A percentile compares a stretch with the other conserved stretches of the same genome.
Conservation (phyloP, 1,284 basidiomycete genomes). For the Naganishia sp. region DNA sequence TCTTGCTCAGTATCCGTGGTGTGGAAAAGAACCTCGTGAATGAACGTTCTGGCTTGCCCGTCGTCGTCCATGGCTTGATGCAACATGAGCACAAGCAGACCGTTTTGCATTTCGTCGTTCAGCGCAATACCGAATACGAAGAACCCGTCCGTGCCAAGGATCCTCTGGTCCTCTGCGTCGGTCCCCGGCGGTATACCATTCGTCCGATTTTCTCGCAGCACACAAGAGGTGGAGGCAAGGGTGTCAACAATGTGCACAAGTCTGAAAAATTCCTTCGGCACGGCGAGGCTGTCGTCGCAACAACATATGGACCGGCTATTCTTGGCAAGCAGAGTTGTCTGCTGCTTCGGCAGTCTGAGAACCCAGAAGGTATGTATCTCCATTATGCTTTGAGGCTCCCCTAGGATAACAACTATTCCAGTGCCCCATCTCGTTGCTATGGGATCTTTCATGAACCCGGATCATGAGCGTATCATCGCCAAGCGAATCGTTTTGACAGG, state of each 20-base stretch:
- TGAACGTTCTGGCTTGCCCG: conserved; percentile 58
- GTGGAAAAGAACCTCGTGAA: conserved; percentile 62
- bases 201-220: conserved; percentile 92
- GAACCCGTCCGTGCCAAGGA: conserved; percentile 92
- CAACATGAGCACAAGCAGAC: conserved; percentile 97
- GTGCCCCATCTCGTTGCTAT: conserved; percentile 80
- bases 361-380: conserved; percentile 59
- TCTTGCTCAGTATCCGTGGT: conserved; percentile 70
- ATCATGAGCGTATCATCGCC: conserved; percentile 86
- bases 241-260: conserved; percentile 95
- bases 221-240: conserved; percentile 81
- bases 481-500: conserved; percentile 93
- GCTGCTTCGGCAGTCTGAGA: conserved; percentile 66
- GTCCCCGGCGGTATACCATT: conserved; percentile 78
- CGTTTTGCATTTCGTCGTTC: conserved; percentile 88
- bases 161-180: conserved; percentile 81
- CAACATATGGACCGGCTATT: conserved; percentile 82
- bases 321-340: conserved; percentile 84
- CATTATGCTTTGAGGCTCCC: not conserved
- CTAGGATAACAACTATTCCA: conserved; percentile 42
- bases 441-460: conserved; percentile 83
- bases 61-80: conserved; percentile 79
- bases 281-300: conserved; percentile 76
- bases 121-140: conserved; percentile 92
- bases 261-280: conserved; percentile 90